phyloP scores from a whole-genome alignment of 2,329 filamentous ascomycete species.

The Pseudogymnoascus verrucosus region DNA sequence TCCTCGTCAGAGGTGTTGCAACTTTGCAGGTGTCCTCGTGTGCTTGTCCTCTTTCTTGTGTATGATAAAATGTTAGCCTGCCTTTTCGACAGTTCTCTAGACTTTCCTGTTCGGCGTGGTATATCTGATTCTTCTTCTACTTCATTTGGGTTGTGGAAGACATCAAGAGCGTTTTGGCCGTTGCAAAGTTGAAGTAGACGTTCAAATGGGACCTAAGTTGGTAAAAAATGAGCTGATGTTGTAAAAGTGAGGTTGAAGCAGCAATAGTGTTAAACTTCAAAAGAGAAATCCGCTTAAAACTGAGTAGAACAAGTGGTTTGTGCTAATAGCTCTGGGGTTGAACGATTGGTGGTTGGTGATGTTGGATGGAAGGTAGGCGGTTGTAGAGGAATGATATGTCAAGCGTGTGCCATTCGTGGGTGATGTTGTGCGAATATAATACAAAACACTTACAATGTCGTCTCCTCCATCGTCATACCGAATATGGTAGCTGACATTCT shows the following conservation, averaged over 20 bases:
- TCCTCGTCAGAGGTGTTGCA: not conserved
- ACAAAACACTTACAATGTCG: conserved; percentile 23
- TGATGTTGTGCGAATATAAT: not conserved
- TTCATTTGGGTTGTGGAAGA: conserved; percentile 28
- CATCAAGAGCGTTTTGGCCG: conserved; percentile 37
- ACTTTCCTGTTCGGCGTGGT: conserved; percentile 9
- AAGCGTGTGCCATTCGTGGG: not conserved
- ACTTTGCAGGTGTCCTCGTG: not conserved
- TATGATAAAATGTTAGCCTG: conserved; percentile 15
- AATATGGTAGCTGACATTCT: conserved; percentile 23
- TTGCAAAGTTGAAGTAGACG: conserved; percentile 37
- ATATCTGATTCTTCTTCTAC: conserved; percentile 12
- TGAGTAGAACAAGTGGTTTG: not conserved
- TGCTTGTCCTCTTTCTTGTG: not conserved
- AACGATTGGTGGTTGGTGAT: not conserved
- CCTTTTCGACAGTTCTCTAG: not conserved
- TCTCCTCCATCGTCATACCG: conserved; percentile 27
- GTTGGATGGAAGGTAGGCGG: not conserved
- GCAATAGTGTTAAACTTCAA: not conserved
- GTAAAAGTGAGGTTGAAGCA: not conserved
- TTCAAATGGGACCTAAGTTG: conserved; percentile 36
- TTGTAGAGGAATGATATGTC: not conserved
- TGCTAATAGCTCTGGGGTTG: not conserved
- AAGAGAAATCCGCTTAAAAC: not conserved
- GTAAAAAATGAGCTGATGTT: not conserved